phyloP scores from a whole-genome alignment of 768 basidiomycete species.

The Polyporus arcularius region DNA sequence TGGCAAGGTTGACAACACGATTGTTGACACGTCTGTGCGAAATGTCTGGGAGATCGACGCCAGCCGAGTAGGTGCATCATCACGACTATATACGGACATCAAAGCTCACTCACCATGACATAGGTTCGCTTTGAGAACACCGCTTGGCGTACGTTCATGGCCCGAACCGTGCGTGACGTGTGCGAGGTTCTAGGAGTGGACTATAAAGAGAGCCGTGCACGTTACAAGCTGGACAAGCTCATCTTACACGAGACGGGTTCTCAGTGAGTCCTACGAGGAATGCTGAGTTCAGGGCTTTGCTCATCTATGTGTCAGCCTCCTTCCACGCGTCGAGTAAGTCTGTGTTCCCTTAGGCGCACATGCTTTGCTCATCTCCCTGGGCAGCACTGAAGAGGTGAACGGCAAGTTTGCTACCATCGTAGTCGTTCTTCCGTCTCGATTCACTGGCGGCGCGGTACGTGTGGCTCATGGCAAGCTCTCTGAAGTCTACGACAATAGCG shows the following conservation, averaged over 20 bases:
- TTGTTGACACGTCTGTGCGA: conserved; percentile 44
- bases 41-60: conserved; percentile 57
- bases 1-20: conserved; percentile 44
- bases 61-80: conserved; percentile 15
- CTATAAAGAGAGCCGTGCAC: conserved; percentile 29
- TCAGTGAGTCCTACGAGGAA: conserved; percentile 38
- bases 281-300: too few relatives aligned
- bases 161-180: conserved; percentile 31
- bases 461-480: conserved; percentile 39
- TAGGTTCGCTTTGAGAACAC: conserved; percentile 43
- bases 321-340: conserved; percentile 49
- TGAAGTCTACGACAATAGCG: conserved; percentile 39
- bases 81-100: neutral
- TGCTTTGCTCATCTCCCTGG: neutral
- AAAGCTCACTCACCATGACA: neutral
- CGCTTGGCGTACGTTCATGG: conserved; percentile 40
- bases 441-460: conserved; percentile 47
- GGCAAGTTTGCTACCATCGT: conserved; percentile 57
- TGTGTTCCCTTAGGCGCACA: neutral
- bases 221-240: conserved; percentile 47
- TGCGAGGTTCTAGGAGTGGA: conserved; percentile 41
- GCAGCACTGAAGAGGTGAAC: conserved; percentile 46
- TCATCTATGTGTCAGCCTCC: conserved; percentile 30
- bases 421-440: conserved; percentile 47
- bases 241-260: conserved; percentile 50